Percentiles rank a stretch among this genome's conserved stretches.
Evolutionary conservation across 176 grass and related monocot genomes (phyloP).

Genomic region (Lolium rigidum): DNA sequence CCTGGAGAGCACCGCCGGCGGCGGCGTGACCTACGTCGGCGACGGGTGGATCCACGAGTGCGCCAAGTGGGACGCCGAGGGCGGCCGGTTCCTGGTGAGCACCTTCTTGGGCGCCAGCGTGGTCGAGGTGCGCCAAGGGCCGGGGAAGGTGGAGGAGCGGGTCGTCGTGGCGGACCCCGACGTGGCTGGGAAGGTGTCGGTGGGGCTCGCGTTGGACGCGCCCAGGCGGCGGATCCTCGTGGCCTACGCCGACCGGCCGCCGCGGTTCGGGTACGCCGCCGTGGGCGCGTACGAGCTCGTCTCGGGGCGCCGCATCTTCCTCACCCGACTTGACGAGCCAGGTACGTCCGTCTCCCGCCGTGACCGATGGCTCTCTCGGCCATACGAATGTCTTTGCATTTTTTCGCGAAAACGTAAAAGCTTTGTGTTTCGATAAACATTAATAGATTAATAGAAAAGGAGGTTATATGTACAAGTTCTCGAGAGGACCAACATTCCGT

Average conservation of each 20-base stretch:
- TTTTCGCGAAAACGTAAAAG: no score
- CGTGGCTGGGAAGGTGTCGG: constrained; percentile 54
- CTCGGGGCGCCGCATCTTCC: constrained; percentile 75
- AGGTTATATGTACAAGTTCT: no score
- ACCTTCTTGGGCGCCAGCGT: constrained; percentile 64
- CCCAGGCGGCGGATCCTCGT: constrained; percentile 63
- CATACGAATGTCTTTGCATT: not conserved
- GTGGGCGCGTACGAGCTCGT: constrained; percentile 83
- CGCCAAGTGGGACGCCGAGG: constrained; percentile 88
- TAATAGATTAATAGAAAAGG: no score
- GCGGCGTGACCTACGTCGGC: constrained; percentile 57
- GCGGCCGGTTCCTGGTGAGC: constrained; percentile 66
- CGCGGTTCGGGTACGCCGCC: constrained; percentile 54
- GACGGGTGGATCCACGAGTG: constrained; percentile 81
- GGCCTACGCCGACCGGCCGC: constrained; percentile 58
- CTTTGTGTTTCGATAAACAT: no score
- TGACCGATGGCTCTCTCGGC: not conserved
- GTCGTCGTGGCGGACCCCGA: constrained; percentile 60
- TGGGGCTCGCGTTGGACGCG: constrained; percentile 65
- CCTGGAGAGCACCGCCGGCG: constrained; percentile 62
- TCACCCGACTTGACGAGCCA: constrained; percentile 71
- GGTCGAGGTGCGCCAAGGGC: constrained; percentile 49
- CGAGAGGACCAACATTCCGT: no score
- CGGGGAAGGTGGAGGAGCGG: constrained; percentile 45
- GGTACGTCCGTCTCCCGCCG: constrained; percentile 40